Base-by-base conservation (phyloP, 768 basidiomycete species). In the Candolleomyces eurysporus region DNA sequence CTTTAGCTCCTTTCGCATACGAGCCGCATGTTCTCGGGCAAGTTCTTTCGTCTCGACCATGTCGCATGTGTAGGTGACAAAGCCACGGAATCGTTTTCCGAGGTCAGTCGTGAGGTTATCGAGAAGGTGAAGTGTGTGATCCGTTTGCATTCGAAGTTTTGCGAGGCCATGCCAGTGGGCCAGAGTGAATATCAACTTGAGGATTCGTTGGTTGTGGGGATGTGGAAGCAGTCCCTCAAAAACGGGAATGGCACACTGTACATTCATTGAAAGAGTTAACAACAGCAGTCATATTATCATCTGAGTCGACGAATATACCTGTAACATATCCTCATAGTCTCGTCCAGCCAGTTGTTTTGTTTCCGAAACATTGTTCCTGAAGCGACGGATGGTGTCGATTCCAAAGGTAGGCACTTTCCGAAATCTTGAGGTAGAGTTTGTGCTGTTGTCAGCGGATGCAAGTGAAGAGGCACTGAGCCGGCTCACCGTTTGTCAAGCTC, bases 241-340 rank as follows among this genome's bases (percentile, higher is more conserved):
- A 0, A 60, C 71, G 0, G 78, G 78, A 0, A 78, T 70, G 0
- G 70, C 61, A 60, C 73, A 76, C 76, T 78, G 32, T 17, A 22
- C 8, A 14, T 64, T 68, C n/a, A 50, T 13, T 13, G n/a, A 10
- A 48, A 21, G 17, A 56, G 26, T 13, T 8, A 45, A n/a, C 43
- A 4, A 0, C 9, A 36, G 2, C 36, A 13, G 5, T n/a, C 11
- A 59, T 1, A 56, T 21, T 22, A 19, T 11, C 22, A 14, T 4
- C 16, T 14, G 48, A 54, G 14, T 60, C 36, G n/a, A 17, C 45
- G 43, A 5, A 58, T 53, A 4, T 52, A 72, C 79, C 69, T 79
- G 76, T 0, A 79, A 59, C 2, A 78, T 43, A 36, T 79, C 77
- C 52, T 79, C 75, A 45, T 73, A 79, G 57, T 79, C 73, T 0